Evolutionary conservation across 345 rosid genomes (phyloP), one percentile per base, ranked within the genome.

Genomic region (Rubroshorea leprosula): DNA sequence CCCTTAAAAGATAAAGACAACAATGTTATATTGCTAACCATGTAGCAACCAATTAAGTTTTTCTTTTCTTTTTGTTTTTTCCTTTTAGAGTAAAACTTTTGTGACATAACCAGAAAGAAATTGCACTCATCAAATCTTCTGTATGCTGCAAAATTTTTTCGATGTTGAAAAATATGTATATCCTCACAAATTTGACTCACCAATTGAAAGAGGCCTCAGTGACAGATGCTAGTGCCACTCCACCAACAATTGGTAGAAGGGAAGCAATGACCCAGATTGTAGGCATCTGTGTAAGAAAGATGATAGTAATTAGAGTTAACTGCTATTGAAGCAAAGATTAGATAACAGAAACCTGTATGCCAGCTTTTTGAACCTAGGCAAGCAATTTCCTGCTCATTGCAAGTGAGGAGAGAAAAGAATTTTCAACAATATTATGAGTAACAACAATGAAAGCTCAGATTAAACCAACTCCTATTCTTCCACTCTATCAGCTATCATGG

Each of bases 131-230:
- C 15, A 41, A 8, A 14, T 41, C 16, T 2, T 41, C 16, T 11
- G 16, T 41, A 25, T 27, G 14, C n/a, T n/a, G n/a, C n/a, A n/a
- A n/a, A n/a, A n/a, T n/a, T n/a, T n/a, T n/a, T n/a, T n/a, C n/a
- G n/a, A n/a, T n/a, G n/a, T n/a, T n/a, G n/a, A n/a, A n/a, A n/a
- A n/a, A n/a, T n/a, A n/a, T n/a, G 10, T 29, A 23, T 2, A 61
- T 15, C 16, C 19, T 50, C 14, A 25, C 43, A 50, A 27, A 26
- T 23, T 12, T 29, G 41, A 56, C 75, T 67, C 71, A 89, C 99
- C 99, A 93, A 71, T 93, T 93, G 59, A 93, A 93, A 50, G 99
- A 89, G 48, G 78, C 90, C 78, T 93, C 97, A 14, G 96, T 86
- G 8, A 80, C 75, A 38, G 99, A 93, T 59, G 99, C 99, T 71